Conservation (phyloP, 306 rosid species). For the Aeschynomene evenia region DNA sequence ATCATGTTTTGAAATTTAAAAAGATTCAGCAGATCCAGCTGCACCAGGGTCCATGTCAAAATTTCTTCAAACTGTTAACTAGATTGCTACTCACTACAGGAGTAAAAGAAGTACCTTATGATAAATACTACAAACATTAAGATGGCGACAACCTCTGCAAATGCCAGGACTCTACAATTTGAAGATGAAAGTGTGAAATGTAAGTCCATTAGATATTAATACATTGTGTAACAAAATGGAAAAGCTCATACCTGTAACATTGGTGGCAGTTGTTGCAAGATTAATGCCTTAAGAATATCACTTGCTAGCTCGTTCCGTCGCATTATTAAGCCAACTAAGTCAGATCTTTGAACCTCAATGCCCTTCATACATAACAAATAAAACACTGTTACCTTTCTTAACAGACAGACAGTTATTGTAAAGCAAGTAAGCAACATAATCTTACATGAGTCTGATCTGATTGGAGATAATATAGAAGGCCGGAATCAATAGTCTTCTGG, state of each 20-base stretch:
- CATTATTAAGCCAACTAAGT: slow-evolving; percentile 84
- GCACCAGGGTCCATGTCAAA: neutral
- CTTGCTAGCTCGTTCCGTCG: slow-evolving; percentile 88
- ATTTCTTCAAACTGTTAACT: neutral
- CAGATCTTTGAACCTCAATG: slow-evolving; percentile 72
- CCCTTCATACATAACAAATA: slow-evolving; percentile 51
- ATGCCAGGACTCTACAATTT: slow-evolving; percentile 60
- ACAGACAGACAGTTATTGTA: slow-evolving; percentile 2
- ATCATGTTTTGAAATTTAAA: slow-evolving; percentile 12
- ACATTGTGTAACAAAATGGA: slow-evolving; percentile 25
- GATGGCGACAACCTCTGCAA: slow-evolving; percentile 94
- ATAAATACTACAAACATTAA: slow-evolving; percentile 75
- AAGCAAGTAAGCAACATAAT: neutral
- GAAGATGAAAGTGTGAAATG: slow-evolving; percentile 29
- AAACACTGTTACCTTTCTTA: slow-evolving; percentile 22
- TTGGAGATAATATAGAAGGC: slow-evolving; percentile 87
- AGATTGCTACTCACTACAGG: slow-evolving; percentile 1
- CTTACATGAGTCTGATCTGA: slow-evolving; percentile 80
- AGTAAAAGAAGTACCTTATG: slow-evolving; percentile 70
- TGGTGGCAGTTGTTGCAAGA: slow-evolving; percentile 71
- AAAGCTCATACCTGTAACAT: slow-evolving; percentile 60
- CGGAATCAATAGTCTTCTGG: slow-evolving; percentile 66
- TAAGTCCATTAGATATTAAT: slow-evolving; percentile 12
- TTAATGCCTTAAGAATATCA: slow-evolving; percentile 74
- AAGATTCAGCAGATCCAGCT: slow-evolving; percentile 3